Conservation (phyloP, 2,329 filamentous ascomycete species). For the Lecanosticta acicola region DNA sequence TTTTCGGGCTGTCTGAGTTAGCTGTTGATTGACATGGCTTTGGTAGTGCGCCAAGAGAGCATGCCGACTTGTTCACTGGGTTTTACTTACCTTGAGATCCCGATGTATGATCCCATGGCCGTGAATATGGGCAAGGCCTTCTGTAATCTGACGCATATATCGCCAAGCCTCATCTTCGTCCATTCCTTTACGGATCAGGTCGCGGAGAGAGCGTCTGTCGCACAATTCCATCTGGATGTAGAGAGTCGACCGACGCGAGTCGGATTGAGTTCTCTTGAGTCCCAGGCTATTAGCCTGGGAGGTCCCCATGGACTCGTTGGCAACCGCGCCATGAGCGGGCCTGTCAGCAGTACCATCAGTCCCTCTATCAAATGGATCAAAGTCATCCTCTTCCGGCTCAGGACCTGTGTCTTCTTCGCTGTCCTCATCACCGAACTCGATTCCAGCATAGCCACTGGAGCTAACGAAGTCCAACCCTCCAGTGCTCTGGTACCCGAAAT, state of each 20-base stretch:
- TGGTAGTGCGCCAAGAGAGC: no score
- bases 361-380: conserved; percentile 24
- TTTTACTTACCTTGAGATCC: conserved; percentile 89
- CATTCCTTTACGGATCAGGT: conserved; percentile 73
- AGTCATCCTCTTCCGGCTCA: conserved; percentile 10
- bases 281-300: conserved; percentile 5
- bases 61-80: no score
- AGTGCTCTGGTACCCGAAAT: conserved; percentile 60
- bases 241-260: conserved; percentile 59
- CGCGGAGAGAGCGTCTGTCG: conserved; percentile 83
- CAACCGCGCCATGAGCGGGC: conserved; percentile 36
- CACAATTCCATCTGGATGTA: conserved; percentile 99
- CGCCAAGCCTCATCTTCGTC: conserved; percentile 80
- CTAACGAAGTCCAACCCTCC: conserved; percentile 90
- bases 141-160: conserved; percentile 82
- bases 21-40: no score
- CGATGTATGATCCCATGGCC: conserved; percentile 87
- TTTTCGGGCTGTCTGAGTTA: no score
- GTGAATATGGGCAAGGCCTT: conserved; percentile 87
- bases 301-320: conserved; percentile 13
- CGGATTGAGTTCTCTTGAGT: conserved; percentile 43
- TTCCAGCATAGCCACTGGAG: conserved; percentile 68
- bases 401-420: conserved; percentile 32
- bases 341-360: conserved; percentile 30
- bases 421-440: conserved; percentile 67